A percentile compares a stretch with the other conserved stretches of the same genome.
Evolutionary conservation across 164 flowering plant genomes (phyloP).

Genomic region (Sextonia rubra): DNA sequence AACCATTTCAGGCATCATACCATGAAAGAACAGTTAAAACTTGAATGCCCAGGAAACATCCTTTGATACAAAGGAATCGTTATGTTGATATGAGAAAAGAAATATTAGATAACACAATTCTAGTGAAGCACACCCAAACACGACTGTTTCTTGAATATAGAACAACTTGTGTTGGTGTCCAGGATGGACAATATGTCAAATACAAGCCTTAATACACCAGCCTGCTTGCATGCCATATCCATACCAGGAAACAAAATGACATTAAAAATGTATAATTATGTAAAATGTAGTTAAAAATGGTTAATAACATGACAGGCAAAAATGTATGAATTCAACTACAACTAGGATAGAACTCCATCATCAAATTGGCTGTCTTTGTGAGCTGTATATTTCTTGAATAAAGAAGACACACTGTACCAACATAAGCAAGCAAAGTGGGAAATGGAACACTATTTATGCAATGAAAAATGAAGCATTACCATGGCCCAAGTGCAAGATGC

Average conservation of each 20-base stretch:
- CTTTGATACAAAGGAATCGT: neutral
- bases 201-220: neutral
- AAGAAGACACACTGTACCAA: neutral
- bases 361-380: neutral
- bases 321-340: neutral
- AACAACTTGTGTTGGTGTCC: neutral
- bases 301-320: neutral
- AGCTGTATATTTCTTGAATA: neutral
- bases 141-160: neutral
- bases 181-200: neutral
- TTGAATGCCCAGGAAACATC: neutral
- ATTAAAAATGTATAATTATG: neutral
- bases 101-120: no score
- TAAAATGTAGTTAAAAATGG: no score
- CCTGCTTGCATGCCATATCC: neutral
- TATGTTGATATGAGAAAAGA: no score
- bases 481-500: neutral
- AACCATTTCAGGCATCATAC: neutral
- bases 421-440: neutral
- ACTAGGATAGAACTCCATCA: no score
- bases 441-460: neutral
- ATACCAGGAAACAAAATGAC: neutral
- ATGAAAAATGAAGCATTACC: neutral
- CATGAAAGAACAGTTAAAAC: neutral
- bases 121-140: neutral